Evolutionary conservation across 2,329 filamentous ascomycete species (phyloP).

Genomic region (Aspergillus luchuensis): DNA sequence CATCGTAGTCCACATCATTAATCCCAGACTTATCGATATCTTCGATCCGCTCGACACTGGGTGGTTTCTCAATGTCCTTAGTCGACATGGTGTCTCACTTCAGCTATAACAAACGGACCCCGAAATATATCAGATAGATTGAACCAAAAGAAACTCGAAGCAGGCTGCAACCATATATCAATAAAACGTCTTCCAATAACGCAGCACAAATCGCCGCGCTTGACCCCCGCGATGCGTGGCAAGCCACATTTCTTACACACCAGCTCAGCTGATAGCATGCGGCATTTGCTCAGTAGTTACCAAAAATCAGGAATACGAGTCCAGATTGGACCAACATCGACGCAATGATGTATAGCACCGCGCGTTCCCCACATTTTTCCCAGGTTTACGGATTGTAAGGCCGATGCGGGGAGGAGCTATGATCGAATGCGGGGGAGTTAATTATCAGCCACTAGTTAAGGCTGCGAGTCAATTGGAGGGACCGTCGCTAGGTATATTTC

Average conservation of each 20-base stretch:
- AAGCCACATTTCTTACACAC: not conserved
- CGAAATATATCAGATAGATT: not conserved
- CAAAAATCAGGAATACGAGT: not conserved
- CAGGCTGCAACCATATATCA: not conserved
- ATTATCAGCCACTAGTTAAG: not conserved
- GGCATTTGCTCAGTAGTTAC: not conserved
- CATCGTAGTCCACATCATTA: conserved; percentile 23
- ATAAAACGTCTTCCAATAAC: not conserved
- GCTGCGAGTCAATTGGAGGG: not conserved
- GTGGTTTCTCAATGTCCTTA: conserved; percentile 10
- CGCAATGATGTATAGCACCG: not conserved
- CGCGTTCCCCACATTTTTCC: not conserved
- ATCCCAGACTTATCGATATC: conserved; percentile 17
- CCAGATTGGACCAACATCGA: not conserved
- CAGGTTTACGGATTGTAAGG: not conserved
- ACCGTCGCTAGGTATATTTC: not conserved
- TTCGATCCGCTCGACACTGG: conserved; percentile 21
- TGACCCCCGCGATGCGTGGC: not conserved
- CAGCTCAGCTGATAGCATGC: not conserved
- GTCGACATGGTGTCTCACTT: not conserved
- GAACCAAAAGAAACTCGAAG: not conserved
- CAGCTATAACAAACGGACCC: not conserved
- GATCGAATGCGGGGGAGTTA: too few species aligned
- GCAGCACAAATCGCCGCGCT: not conserved
- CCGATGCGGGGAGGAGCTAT: not conserved